Evolutionary conservation across 1,284 basidiomycete genomes (phyloP).

Genomic region (Porodaedalea pini): DNA sequence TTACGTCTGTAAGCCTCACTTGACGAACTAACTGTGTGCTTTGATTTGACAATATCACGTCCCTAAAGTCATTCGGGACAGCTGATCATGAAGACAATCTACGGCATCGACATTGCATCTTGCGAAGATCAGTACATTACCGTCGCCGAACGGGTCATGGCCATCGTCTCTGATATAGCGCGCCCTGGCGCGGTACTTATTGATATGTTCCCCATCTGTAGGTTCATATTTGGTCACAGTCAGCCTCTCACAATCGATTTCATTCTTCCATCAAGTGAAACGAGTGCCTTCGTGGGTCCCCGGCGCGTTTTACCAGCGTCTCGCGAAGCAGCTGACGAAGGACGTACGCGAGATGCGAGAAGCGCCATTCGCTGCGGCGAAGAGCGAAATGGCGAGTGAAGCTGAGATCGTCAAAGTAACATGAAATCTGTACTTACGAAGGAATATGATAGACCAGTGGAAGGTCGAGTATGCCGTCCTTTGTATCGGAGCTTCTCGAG

Average conservation of each 20-base stretch:
- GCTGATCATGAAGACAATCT: slow-evolving; percentile 30
- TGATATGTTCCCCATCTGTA: slow-evolving; percentile 53
- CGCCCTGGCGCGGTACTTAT: slow-evolving; percentile 59
- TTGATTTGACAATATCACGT: slow-evolving; percentile 9
- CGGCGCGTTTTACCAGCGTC: slow-evolving; percentile 54
- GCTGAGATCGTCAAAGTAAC: slow-evolving; percentile 32
- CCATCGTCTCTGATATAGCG: slow-evolving; percentile 36
- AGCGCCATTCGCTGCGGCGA: slow-evolving; percentile 53
- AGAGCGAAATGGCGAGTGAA: slow-evolving; percentile 52
- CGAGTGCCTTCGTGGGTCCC: slow-evolving; percentile 63
- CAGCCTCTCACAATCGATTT: no score
- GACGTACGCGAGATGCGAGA: slow-evolving; percentile 52
- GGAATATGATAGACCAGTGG: no score
- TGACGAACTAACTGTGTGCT: neutral
- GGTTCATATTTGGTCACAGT: slow-evolving; percentile 23
- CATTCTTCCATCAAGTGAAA: slow-evolving; percentile 39
- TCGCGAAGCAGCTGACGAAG: slow-evolving; percentile 46
- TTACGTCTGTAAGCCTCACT: no score
- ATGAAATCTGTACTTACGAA: no score
- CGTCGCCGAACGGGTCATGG: slow-evolving; percentile 29
- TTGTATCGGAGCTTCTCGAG: slow-evolving; percentile 48
- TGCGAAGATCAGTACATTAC: slow-evolving; percentile 28
- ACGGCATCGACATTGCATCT: slow-evolving; percentile 30
- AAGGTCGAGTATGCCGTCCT: slow-evolving; percentile 58
- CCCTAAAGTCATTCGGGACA: slow-evolving; percentile 23